These are phyloP conservation scores for Pyrenophora graminea DNA, from an alignment of 2,329 filamentous ascomycete species.

Conservation along the genomic window DNA sequence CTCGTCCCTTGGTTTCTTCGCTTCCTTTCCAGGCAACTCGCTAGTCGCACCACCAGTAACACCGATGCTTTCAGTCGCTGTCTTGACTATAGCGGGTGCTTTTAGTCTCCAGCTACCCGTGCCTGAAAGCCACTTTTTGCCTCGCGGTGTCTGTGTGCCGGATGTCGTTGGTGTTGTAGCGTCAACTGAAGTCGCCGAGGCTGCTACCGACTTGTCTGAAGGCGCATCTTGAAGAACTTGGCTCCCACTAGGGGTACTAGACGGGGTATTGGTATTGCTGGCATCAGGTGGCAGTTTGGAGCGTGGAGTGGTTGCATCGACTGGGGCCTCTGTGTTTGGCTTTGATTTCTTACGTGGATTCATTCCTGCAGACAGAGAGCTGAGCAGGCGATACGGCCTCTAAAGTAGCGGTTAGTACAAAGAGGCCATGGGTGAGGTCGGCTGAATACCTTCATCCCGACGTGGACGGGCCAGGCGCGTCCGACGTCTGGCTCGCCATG, in stretches of 20 bases:
- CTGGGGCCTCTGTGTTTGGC: constrained; percentile 40
- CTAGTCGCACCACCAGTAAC: constrained; percentile 50
- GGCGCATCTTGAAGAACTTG: constrained; percentile 20
- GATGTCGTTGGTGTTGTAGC: constrained; percentile 20
- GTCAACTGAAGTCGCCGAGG: constrained; percentile 17
- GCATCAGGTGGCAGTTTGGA: constrained; percentile 17
- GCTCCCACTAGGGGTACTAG: constrained; percentile 21
- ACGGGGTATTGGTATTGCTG: constrained; percentile 9
- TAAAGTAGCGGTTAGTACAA: constrained; percentile 16
- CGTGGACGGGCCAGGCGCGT: constrained; percentile 13
- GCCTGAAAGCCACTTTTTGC: constrained; percentile 51
- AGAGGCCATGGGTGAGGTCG: constrained; percentile 10
- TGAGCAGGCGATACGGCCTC: constrained; percentile 26
- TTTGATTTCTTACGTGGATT: constrained; percentile 50
- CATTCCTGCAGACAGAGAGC: constrained; percentile 35
- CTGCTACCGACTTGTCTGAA: constrained; percentile 18
- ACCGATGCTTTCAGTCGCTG: constrained; percentile 53
- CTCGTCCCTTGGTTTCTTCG: constrained; percentile 31
- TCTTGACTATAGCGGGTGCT: constrained; percentile 51
- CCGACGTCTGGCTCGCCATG: constrained; percentile 18
- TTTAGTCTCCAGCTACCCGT: constrained; percentile 52
- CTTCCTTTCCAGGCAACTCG: constrained; percentile 42
- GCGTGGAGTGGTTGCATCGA: constrained; percentile 15
- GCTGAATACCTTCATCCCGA: constrained; percentile 25
- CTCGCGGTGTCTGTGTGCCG: constrained; percentile 27